These are phyloP conservation scores for Dothideomycetes sp. DNA, from an alignment of 2,329 filamentous ascomycete genomes.

Conservation along the genomic window DNA sequence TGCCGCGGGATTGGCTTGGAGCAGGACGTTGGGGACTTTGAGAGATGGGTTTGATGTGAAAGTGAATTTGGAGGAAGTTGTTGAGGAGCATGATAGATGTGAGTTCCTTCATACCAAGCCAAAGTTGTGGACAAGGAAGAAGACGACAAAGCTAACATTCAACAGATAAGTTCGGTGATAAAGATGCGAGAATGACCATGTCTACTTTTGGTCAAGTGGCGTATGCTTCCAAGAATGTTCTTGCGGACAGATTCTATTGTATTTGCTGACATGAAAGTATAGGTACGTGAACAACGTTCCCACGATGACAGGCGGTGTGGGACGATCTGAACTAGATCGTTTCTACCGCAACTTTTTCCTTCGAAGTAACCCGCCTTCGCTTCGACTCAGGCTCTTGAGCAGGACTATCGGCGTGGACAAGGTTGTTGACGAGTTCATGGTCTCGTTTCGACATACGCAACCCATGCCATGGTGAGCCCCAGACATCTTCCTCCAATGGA, in stretches of 20 bases:
- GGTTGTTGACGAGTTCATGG: constrained; percentile 50
- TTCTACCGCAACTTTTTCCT: constrained; percentile 53
- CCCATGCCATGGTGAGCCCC: constrained; percentile 41
- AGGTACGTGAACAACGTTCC: constrained; percentile 30
- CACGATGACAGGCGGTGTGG: constrained; percentile 36
- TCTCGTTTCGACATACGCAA: constrained; percentile 47
- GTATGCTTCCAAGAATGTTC: background rate
- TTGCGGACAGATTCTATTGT: background rate
- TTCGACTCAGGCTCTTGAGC: constrained; percentile 45
- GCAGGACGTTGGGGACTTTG: constrained; percentile 31
- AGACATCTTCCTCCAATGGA: background rate
- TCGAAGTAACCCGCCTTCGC: constrained; percentile 42
- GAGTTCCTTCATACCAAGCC: background rate
- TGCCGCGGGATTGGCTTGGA: constrained; percentile 34
- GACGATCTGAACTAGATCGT: constrained; percentile 31
- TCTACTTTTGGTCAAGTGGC: constrained; percentile 8
- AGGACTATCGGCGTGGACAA: constrained; percentile 48
- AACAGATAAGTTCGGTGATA: constrained; percentile 17
- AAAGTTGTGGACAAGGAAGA: background rate
- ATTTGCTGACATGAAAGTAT: background rate
- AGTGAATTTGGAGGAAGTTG: constrained; percentile 27
- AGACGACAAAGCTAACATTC: background rate
- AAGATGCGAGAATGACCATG: constrained; percentile 22
- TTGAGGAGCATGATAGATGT: constrained; percentile 26
- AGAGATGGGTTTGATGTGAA: constrained; percentile 24